phyloP scores from a whole-genome alignment of 2,329 filamentous ascomycete species.

The Trichoderma koningii region DNA sequence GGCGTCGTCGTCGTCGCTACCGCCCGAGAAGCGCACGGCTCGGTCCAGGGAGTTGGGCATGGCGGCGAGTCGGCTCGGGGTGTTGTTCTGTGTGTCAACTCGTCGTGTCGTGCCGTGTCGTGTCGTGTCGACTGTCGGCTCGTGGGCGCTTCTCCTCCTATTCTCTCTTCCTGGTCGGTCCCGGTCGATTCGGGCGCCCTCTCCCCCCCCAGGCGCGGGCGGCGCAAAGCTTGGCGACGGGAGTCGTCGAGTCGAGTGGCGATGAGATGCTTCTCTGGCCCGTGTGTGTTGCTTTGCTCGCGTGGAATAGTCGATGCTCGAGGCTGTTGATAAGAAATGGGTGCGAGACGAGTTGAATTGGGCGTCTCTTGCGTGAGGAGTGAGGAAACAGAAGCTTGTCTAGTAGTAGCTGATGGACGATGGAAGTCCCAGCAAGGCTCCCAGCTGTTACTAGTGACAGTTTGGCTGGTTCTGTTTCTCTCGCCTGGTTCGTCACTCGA shows the following conservation, averaged over 20 bases:
- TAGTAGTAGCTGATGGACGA: neutral
- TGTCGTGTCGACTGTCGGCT: too few relatives aligned
- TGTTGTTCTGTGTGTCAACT: neutral
- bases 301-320: too few relatives aligned
- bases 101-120: too few relatives aligned
- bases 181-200: too few relatives aligned
- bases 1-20: conserved; percentile 35
- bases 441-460: too few relatives aligned
- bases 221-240: conserved; percentile 11
- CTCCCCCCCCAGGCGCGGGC: neutral
- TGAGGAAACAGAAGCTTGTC: too few relatives aligned
- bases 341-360: too few relatives aligned
- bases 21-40: conserved; percentile 58
- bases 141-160: too few relatives aligned
- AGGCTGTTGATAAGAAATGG: too few relatives aligned
- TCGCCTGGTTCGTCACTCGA: conserved; percentile 14
- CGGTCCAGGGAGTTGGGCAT: conserved; percentile 56
- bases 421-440: conserved; percentile 13
- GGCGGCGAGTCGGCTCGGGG: conserved; percentile 13
- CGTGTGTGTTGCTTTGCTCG: neutral
- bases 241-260: neutral
- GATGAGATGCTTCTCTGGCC: neutral
- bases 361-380: too few relatives aligned
- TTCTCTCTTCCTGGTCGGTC: too few relatives aligned
- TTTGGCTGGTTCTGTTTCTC: neutral